Conservation (phyloP, 208 protist genomes). For the Lotmaria passim region DNA sequence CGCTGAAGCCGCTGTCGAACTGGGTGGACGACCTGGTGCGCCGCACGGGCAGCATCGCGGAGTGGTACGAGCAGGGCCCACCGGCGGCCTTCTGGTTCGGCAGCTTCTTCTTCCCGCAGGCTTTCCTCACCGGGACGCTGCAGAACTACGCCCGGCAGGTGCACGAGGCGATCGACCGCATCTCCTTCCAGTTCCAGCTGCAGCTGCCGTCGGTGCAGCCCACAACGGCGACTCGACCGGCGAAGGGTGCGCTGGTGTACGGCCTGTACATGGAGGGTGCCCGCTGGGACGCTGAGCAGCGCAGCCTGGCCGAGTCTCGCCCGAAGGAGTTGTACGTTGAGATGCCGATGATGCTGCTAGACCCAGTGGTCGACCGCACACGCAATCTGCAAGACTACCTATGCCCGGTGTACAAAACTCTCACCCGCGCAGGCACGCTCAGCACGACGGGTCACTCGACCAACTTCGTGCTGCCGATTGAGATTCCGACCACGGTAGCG, state of each 20-base stretch:
- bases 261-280: slow-evolving; percentile 97
- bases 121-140: slow-evolving; percentile 96
- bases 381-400: slow-evolving; percentile 80
- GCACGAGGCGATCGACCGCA: slow-evolving; percentile 95
- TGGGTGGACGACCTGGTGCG: slow-evolving; percentile 96
- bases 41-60: slow-evolving; percentile 90
- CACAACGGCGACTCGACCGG: slow-evolving; percentile 33
- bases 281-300: slow-evolving; percentile 86
- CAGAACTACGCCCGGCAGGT: slow-evolving; percentile 97
- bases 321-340: slow-evolving; percentile 95
- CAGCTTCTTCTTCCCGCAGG: slow-evolving; percentile 98
- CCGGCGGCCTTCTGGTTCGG: slow-evolving; percentile 95
- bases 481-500: slow-evolving; percentile 92
- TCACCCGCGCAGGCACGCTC: slow-evolving; percentile 94
- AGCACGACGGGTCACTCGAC: slow-evolving; percentile 98
- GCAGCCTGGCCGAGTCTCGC: slow-evolving; percentile 90
- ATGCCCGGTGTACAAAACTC: slow-evolving; percentile 98
- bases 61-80: slow-evolving; percentile 87
- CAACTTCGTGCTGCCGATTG: slow-evolving; percentile 97
- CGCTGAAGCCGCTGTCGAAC: slow-evolving; percentile 95
- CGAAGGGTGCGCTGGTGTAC: slow-evolving; percentile 90
- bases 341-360: slow-evolving; percentile 94
- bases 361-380: slow-evolving; percentile 75
- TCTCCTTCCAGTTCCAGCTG: slow-evolving; percentile 93
- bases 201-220: slow-evolving; percentile 29